Evolutionary conservation across 1,139 yeast genomes (phyloP), one percentile per base, ranked within the genome.

Genomic region (Geotrichum phurueaensis): DNA sequence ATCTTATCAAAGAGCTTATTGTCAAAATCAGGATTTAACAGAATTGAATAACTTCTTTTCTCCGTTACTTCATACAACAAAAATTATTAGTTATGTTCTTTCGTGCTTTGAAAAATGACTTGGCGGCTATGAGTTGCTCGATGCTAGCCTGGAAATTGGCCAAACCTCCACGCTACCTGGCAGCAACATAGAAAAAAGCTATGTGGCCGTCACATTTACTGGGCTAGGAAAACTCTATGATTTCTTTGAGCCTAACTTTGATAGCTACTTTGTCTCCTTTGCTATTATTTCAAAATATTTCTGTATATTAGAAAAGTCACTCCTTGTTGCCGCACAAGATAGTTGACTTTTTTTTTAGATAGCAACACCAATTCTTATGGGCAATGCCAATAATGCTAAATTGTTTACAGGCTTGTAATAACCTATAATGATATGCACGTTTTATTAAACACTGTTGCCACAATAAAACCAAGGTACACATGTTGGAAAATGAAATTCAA

Each of bases 391-490:
- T 71, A 73, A 31, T 73, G 78, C 60, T 83, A 82, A 5, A 68
- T 73, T 2, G 75, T 76, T 3, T 77, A 74, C 62, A 67, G 79
- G 2, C 81, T 76, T 65, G 60, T 68, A 36, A 67, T 70, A 7
- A 50, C 51, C 2, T 57, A 55, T 4, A 67, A 60, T 43, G 65
- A 57, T 12, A 49, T 65, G 1, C 51, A 51, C 15, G 65, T 63
- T 29, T 29, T 50, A 33, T 56, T 73, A 18, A 60, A 62, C 12
- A 58, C 70, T 27, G 62, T 45, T 5, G 51, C 58, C 10, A 52
- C 54, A 25, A 63, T n/a, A 59, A 53, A 6, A 39, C 65, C 15
- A 50, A 61, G 9, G 65, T 58, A 10, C 45, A 58, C 1, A 56
- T 59, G 15, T 53, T 48, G 29, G 50, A 57, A 53, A 18, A 60